Base-by-base conservation (phyloP, 306 rosid species). In the Vigna trinervia region DNA sequence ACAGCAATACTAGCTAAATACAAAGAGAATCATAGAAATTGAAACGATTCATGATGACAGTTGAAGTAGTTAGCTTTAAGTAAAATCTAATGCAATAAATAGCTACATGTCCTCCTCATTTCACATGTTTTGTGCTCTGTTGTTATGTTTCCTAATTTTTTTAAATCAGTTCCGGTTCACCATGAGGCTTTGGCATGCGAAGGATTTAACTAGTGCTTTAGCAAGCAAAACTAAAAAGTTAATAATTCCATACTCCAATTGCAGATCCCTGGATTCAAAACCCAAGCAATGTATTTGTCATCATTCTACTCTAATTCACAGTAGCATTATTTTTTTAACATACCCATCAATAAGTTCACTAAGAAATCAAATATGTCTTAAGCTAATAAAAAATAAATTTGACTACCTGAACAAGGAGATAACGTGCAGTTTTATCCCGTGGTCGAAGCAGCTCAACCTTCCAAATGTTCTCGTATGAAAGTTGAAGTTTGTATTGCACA, bases 351-450 rank as follows among this genome's bases (percentile, higher is more conserved):
- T 30, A 61, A 51, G 48, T 63, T 12, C 8, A 63, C 11, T 19
- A 43, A 28, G 50, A 63, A 80, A 76, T 30, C 6, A 38, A 70
- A 52, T 38, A 4, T 12, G 10, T 17, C 20, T 50, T 63, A n/a
- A 8, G 3, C 3, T 75, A 13, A 13, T 2, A 0, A 36, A 71
- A 71, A 58, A 43, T 23, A 30, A 63, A 14, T 36, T 67, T 73
- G 68, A 77, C 43, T 78, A 94, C 98, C 98, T 92, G 98, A 81
- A 94, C 76, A 75, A 89, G 78, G 74, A 94, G 94, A 71, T 86
- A 89, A 62, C 73, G 77, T 10, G 76, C 65, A 78, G 81, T 20
- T 71, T 47, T 75, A 76, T 74, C 86, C 12, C 13, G 82, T 45
- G 93, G 90, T 19, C 36, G 68, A 80, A 48, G 86, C 50, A 86